A percentile compares a stretch with the other conserved stretches of the same genome.
Evolutionary conservation across 129 eudicot genomes (phyloP).

Genomic region (Ambrosia artemisiifolia): DNA sequence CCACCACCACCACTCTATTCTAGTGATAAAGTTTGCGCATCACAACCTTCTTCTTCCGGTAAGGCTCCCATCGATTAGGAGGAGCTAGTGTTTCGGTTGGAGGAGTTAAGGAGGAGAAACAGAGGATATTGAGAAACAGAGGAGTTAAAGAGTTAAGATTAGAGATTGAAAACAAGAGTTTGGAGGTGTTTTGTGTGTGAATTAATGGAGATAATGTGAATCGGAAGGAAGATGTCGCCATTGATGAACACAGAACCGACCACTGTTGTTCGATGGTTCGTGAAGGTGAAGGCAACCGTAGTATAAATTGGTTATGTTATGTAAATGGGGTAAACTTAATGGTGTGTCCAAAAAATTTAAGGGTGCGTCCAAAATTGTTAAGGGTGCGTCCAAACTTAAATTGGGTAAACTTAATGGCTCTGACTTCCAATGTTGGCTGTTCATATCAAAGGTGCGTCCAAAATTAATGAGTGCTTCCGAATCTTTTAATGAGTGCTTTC

Average conservation of each 20-base stretch:
- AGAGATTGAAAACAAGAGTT: conserved; percentile 26
- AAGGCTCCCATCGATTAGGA: conserved; percentile 66
- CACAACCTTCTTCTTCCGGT: conserved; percentile 87
- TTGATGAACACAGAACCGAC: conserved; percentile 23
- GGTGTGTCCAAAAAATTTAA: no score
- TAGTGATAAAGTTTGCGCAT: no score
- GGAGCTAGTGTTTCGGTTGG: conserved; percentile 29
- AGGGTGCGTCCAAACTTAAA: no score
- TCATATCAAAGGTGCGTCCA: no score
- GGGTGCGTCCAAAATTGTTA: no score
- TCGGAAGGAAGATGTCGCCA: conserved; percentile 51
- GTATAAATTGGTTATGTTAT: no score
- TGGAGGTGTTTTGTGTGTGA: conserved; percentile 20
- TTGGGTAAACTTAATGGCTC: no score
- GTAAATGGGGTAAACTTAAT: no score
- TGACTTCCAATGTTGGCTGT: no score
- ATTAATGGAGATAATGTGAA: conserved; percentile 18
- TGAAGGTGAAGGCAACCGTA: background rate
- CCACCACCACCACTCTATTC: no score
- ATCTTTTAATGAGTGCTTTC: no score
- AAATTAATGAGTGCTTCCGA: no score
- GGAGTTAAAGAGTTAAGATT: conserved; percentile 20
- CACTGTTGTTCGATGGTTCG: background rate
- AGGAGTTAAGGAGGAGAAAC: conserved; percentile 38
- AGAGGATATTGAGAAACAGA: conserved; percentile 19